These are phyloP conservation scores for Malus asiatica DNA, from an alignment of 306 rosid genomes.

Conservation along the genomic window DNA sequence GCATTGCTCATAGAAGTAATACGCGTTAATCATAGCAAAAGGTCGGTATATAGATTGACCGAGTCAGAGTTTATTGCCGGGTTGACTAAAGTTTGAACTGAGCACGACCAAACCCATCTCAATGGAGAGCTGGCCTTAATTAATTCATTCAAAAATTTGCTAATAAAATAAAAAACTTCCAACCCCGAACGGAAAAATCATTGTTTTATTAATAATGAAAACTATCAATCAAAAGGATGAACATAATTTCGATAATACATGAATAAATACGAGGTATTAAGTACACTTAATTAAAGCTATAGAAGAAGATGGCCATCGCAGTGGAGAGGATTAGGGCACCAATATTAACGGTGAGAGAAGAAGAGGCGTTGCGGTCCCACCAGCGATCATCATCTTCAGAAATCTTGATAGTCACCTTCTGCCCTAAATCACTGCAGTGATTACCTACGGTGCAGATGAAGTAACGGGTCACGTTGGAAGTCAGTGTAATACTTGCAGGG, in stretches of 20 bases:
- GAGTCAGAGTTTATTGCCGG: too few species aligned
- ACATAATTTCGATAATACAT: background rate
- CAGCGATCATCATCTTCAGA: background rate
- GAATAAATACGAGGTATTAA: background rate
- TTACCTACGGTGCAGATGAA: conserved; percentile 23
- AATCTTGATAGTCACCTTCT: conserved; percentile 25
- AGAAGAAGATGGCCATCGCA: conserved; percentile 1
- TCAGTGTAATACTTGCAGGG: conserved; percentile 14
- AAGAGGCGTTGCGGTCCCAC: conserved; percentile 4
- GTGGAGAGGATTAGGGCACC: conserved; percentile 5
- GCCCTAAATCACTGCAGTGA: conserved; percentile 21
- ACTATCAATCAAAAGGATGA: background rate
- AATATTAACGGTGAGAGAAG: background rate
- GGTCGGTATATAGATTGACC: too few species aligned
- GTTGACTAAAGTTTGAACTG: too few species aligned
- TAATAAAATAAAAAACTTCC: background rate
- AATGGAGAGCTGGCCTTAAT: background rate
- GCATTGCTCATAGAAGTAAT: accelerated
- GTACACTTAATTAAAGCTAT: background rate
- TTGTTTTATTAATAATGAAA: background rate
- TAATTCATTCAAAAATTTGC: too few species aligned
- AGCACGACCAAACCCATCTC: background rate
- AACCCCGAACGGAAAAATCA: background rate
- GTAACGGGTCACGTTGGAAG: conserved; percentile 14
- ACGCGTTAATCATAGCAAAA: too few species aligned